Evolutionary conservation across 345 rosid species (phyloP), one percentile per base, ranked within the genome.

Genomic region (Aethionema arabicum): DNA sequence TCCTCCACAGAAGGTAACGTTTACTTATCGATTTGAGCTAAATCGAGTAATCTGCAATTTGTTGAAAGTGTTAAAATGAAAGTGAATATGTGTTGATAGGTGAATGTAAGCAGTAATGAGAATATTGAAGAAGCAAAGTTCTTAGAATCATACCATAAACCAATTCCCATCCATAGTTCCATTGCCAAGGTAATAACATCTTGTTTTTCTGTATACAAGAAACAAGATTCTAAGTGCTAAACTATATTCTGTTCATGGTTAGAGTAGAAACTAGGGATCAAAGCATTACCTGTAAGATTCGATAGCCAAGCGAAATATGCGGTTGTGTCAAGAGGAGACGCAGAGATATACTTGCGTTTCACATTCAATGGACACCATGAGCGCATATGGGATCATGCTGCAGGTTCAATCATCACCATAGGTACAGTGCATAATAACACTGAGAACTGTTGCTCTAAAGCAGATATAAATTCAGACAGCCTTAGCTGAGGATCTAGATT

Each of bases 231-330:
- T 14, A 47, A 3, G 41, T 21, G 12, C 45, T 56, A 59, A 59
- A 43, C 12, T 50, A 46, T 50, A 46, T 7, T 9, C 21, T 51
- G 44, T 45, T 32, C 43, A 60, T 35, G 52, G 40, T 59, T 56
- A 38, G 59, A 10, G 50, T 32, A 95, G 99, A 95, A 90, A 81
- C 95, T 90, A 35, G 96, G 96, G 11, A 79, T 90, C 52, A 85
- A 85, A 79, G 87, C 95, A 65, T 83, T 87, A 35, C 92, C 96
- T 0, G 84, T 95, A 36, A 79, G 95, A 75, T 83, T 90, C 3
- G 99, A 95, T 70, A 95, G 99, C 85, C 99, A 95, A 69, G 96
- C 77, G 5, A 95, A 90, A 71, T 90, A 90, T 59, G 97, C 88
- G 3, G 93, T 87, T 41, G 66, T 95, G 54, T 83, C 95, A 5